Conservation (phyloP, 345 rosid genomes). For the Salix caprea region DNA sequence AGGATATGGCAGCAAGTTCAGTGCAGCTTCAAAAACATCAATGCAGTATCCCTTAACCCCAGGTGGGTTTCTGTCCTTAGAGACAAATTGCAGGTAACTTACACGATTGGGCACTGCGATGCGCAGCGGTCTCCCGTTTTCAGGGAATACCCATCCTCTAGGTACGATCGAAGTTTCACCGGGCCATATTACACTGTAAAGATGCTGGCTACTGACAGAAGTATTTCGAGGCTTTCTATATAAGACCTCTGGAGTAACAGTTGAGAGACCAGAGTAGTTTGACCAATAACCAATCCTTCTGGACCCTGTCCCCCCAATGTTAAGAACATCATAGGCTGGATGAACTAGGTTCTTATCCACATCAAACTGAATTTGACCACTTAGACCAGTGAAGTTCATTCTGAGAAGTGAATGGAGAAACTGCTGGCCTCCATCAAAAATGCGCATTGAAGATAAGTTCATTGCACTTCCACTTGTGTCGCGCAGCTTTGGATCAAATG, state of each 20-base stretch:
- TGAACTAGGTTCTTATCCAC: constrained; percentile 50
- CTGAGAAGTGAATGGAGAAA: constrained; percentile 52
- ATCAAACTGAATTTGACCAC: constrained; percentile 59
- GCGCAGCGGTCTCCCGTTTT: constrained; percentile 69
- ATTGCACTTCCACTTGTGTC: constrained; percentile 45
- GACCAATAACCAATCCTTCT: constrained; percentile 93
- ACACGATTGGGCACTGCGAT: constrained; percentile 80
- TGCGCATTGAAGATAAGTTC: constrained; percentile 47
- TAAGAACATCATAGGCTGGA: constrained; percentile 75
- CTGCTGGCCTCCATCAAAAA: constrained; percentile 69
- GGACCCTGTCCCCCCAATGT: constrained; percentile 54
- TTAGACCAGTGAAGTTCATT: constrained; percentile 67
- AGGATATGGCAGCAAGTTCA: constrained; percentile 76
- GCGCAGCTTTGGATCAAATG: constrained; percentile 49
- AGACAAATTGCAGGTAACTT: constrained; percentile 49
- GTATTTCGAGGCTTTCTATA: constrained; percentile 49
- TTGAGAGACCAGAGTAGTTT: constrained; percentile 65
- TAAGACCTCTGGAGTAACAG: constrained; percentile 52
- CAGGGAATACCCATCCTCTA: constrained; percentile 88
- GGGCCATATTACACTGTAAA: constrained; percentile 71
- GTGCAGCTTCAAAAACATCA: constrained; percentile 88
- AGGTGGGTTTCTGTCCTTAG: constrained; percentile 53
- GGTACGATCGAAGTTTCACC: constrained; percentile 56
- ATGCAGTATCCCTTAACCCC: constrained; percentile 84
- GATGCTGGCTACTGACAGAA: constrained; percentile 47